Conservation (phyloP, 1,284 basidiomycete genomes). For the Sanghuangporus sanghuang region DNA sequence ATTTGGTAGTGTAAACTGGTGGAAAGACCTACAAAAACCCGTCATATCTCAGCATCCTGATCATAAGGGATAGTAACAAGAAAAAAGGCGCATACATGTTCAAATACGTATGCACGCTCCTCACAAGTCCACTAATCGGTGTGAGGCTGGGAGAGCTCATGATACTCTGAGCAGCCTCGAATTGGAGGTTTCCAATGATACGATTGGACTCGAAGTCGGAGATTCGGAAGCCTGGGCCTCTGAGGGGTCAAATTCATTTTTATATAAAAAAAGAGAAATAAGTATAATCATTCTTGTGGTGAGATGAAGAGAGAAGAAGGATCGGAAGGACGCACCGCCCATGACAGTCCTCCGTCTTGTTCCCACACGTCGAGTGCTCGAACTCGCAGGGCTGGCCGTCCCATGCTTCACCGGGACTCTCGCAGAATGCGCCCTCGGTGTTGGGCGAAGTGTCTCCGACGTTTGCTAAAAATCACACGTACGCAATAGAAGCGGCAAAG, state of each 20-base stretch:
- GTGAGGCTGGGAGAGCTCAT: slow-evolving; percentile 35
- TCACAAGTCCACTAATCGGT: slow-evolving; percentile 52
- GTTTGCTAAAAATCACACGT: slow-evolving; percentile 42
- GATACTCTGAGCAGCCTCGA: slow-evolving; percentile 55
- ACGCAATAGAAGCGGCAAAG: background rate
- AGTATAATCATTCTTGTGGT: no score
- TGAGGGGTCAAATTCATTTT: background rate
- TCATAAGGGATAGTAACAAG: background rate
- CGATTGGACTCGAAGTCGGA: slow-evolving; percentile 71
- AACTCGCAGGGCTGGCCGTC: slow-evolving; percentile 63
- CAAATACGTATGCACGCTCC: slow-evolving; percentile 61
- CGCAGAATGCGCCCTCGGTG: slow-evolving; percentile 71
- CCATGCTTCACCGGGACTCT: slow-evolving; percentile 63
- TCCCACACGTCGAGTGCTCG: slow-evolving; percentile 72
- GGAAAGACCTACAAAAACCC: slow-evolving; percentile 26
- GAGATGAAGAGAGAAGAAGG: background rate
- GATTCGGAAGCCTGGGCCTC: slow-evolving; percentile 61
- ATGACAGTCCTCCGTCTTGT: slow-evolving; percentile 59
- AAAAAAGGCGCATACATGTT: slow-evolving; percentile 43
- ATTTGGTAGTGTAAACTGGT: slow-evolving; percentile 61
- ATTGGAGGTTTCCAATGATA: slow-evolving; percentile 64
- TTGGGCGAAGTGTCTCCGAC: slow-evolving; percentile 77
- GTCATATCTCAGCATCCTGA: slow-evolving; percentile 36
- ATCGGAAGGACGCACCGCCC: slow-evolving; percentile 45
- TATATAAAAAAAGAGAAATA: no score